Percentiles rank a stretch among this genome's conserved stretches.
Conservation (phyloP, 179 eudicot genomes). For the Sideroxylon spinosum region DNA sequence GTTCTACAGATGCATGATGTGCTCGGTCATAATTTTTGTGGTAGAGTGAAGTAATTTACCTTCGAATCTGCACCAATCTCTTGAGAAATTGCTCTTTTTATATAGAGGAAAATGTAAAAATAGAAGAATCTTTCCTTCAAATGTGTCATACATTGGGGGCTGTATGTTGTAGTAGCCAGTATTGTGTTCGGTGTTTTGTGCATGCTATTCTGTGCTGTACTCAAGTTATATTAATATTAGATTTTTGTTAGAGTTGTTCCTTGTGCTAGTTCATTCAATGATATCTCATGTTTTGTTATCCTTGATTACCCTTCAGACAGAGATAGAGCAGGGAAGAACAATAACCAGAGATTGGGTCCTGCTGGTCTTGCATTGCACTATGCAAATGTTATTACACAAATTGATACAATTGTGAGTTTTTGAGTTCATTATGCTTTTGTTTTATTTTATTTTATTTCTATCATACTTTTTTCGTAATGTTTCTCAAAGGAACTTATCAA, state of each 20-base stretch:
- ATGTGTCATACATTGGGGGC: background rate
- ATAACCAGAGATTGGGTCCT: constrained; percentile 67
- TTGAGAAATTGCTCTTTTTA: background rate
- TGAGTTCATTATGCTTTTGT: too few species aligned
- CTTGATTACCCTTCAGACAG: constrained; percentile 36
- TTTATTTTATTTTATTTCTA: too few species aligned
- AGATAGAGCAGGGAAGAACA: constrained; percentile 40
- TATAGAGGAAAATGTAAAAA: background rate
- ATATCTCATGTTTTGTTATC: background rate
- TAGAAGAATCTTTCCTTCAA: background rate
- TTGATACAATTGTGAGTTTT: constrained; percentile 78
- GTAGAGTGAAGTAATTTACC: background rate
- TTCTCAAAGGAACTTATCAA: too few species aligned
- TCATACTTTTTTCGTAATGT: too few species aligned
- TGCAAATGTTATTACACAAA: constrained; percentile 85
- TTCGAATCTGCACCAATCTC: constrained; percentile 6
- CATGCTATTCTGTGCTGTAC: background rate
- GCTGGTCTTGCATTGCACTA: constrained; percentile 96
- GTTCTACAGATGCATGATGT: constrained; percentile 2
- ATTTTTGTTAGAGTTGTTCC: background rate
- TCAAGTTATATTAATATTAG: background rate
- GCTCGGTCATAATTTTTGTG: background rate
- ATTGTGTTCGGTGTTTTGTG: background rate
- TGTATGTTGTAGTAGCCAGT: background rate
- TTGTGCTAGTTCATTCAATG: constrained; percentile 6